Base-by-base conservation (phyloP, 148 eudicot genomes). In the Dysphania ambrosioides region DNA sequence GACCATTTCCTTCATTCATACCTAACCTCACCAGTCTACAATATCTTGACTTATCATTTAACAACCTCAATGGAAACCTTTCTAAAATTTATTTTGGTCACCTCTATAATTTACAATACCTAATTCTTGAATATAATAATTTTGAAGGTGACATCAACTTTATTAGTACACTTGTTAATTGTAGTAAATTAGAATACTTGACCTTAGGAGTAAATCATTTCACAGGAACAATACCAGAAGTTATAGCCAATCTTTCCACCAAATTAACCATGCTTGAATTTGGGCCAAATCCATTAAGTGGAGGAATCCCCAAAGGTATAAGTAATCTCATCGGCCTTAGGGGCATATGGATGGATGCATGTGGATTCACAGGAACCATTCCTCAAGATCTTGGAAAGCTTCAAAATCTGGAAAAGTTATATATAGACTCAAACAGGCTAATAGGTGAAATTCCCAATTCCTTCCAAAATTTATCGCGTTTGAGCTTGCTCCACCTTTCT, bases 361-460 rank as follows among this genome's bases (percentile, higher is more conserved):
- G 30, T 58, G 8, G 59, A 13, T 8, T 83, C 19, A 40, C 55
- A 8, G 80, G 80, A 53, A 30, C 53, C 29, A 70, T 83, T 65
- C 85, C 85, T 0, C 44, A 18, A 35, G 55, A 65, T 18, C 16
- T 83, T 63, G 80, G 80, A n/a, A 79, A 63, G 44, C 78, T 83
- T 31, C 24, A 47, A 35, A 76, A 51, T 24, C 51, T 87, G 38
- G 62, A 16, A 21, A 1, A 5, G 0, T 63, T 85, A 27, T 16
- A 61, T 23, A 13, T 83, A 1, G 15, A 47, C 15, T 10, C 21
- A 15, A 85, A 85, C 47, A 70, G 61, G 11, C 66, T 87, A 29
- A 68, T 79, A 6, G 88, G 85, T 24, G 23, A 40, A 12, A 72
- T 85, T 42, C 88, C 90, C 0, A 6, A 18, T 13, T 70, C 79